Base-by-base conservation (phyloP, 1,284 basidiomycete genomes). In the Gomphus sp. region DNA sequence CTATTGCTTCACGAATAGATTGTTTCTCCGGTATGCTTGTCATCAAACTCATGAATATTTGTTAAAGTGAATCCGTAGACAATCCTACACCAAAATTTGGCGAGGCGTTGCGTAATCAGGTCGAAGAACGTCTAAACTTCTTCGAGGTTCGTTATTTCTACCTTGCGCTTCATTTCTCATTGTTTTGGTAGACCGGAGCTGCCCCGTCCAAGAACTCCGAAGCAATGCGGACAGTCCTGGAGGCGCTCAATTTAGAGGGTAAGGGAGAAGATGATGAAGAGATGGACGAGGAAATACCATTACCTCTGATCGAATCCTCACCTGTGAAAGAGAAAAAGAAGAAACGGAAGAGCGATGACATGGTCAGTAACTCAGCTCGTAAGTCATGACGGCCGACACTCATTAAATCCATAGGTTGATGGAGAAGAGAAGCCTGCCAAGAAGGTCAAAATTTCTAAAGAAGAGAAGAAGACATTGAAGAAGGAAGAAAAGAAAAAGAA, bases 1-100 rank as follows among this genome's bases (percentile, higher is more conserved):
- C 93, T 60, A 99, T 99, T 68, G 97, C 97, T 7, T 91, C 92
- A 52, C 81, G 97, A 62, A 99, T 99, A 75, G 97, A 99, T 74
- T 98, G 97, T 74, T 99, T 94, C 73, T 82, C 89, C 4, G 92
- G 91, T 89, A 66, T 55, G 78, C 69, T 37, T 22, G 39, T 10
- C 52, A 45, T 18, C 52, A 44, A 45, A 11, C 34, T 22, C 49
- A 37, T 44, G 49, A 28, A 16, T 25, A 7, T 51, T 34, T 47
- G 52, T 33, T 43, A 33, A 51, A 55, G 37, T 63, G 62, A 41
- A 8, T 22, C 49, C 47, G 14, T 64, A 90, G 91, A 94, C 61
- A 82, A 82, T 54, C 96, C 96, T 0, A 93, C 93, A 10, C 76
- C 91, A 59, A 95, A 96, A 71, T 98, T 96, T 67, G 97, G 97